Base-by-base conservation (phyloP, 2,329 filamentous ascomycete genomes). In the Aspergillus udagawae region DNA sequence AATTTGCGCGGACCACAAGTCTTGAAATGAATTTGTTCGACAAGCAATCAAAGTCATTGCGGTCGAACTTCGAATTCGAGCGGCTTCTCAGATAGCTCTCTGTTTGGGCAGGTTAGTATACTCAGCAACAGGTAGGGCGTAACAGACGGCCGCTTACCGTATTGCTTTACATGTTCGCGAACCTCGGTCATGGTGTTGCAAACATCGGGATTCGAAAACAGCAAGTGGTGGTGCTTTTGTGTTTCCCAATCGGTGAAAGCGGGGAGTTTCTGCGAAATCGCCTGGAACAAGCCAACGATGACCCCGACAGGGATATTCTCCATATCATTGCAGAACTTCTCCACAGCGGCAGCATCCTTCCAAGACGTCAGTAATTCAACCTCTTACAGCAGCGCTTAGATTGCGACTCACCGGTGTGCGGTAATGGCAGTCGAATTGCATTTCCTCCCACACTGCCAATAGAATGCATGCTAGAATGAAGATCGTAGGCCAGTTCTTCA, bases 401-500 rank as follows among this genome's bases (percentile, higher is more conserved):
- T 20, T 32, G 17, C 10, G 20, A 61, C 73, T 68, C 64, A 76
- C 74, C 4, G 90, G 91, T 3, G 95, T 88, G 53, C 93, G 89
- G 82, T 96, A 97, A 78, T 96, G 91, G 82, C 90, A 95, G 78
- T 97, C 93, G 71, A 97, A 97, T 75, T 97, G 92, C 86, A 97
- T 97, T 82, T 96, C 89, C 75, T 97, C 93, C 93, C 93, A 97
- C 21, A 97, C 91, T 10, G 91, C 91, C 50, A 97, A 83, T 35
- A 97, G 85, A 62, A 97, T 94, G 4, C 91, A 92, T 9, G 92
- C 93, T 55, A 97, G 83, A 85, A 97, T 95, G 83, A 97, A 97
- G 73, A 97, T 97, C 51, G 92, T 97, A 1, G 93, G 93, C 93
- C 93, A 97, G 80, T 97, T 96, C 86, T 96, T 97, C 67, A 97